Evolutionary conservation across 768 basidiomycete species (phyloP).

Genomic region (Lactarius deliciosus): DNA sequence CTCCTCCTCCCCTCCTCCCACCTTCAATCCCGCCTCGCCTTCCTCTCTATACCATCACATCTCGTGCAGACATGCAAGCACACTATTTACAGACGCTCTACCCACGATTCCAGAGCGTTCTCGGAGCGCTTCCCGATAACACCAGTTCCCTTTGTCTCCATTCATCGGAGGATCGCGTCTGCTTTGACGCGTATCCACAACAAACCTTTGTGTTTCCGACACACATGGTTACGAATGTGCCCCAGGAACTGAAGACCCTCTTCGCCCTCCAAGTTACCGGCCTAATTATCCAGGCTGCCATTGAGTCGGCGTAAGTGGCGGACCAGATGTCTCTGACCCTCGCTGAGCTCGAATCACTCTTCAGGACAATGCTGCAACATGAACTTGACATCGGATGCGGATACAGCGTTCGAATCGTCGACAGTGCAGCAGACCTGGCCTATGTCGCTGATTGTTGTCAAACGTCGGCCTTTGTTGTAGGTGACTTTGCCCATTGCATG

Average conservation of each 20-base stretch:
- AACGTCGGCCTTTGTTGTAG: conserved; percentile 11
- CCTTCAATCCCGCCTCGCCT: not conserved
- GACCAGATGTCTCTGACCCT: not conserved
- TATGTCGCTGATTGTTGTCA: not conserved
- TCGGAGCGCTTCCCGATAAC: not conserved
- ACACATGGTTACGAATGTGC: accelerated
- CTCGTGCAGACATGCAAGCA: not conserved
- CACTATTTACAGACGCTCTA: not conserved
- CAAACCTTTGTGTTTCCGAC: not conserved
- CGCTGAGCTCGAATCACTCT: not conserved
- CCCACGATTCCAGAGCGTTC: not conserved
- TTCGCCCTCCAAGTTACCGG: not conserved
- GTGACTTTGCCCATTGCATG: not conserved
- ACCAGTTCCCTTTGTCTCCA: not conserved
- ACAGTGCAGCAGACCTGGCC: not conserved
- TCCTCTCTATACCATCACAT: not conserved
- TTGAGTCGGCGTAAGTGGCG: conserved; percentile 11
- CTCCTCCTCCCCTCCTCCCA: conserved; percentile 12
- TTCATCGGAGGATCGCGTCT: not conserved
- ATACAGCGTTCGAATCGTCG: not conserved
- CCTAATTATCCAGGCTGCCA: not conserved
- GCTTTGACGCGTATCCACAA: not conserved
- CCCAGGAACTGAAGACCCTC: not conserved
- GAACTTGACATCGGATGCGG: not conserved
- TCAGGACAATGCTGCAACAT: not conserved